Evolutionary conservation across 2,329 filamentous ascomycete species (phyloP).

Genomic region (Balansia obtecta): DNA sequence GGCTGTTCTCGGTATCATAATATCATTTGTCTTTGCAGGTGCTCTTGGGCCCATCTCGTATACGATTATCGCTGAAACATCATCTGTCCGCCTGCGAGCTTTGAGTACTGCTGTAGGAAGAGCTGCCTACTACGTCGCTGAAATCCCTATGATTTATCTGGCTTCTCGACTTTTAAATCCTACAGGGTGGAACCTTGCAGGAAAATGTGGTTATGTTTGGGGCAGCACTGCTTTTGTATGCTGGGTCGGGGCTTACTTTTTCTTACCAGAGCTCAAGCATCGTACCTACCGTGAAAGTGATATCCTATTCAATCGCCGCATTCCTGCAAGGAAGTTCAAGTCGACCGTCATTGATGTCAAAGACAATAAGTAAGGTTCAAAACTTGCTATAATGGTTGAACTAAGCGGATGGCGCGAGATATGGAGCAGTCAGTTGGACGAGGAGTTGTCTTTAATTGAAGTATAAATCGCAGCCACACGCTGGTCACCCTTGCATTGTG

Average conservation of each 20-base stretch:
- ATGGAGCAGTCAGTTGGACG: too few species aligned
- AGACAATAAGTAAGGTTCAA: conserved; percentile 1
- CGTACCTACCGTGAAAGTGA: conserved; percentile 36
- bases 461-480: too few species aligned
- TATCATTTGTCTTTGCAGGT: conserved; percentile 26
- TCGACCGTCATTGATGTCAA: conserved; percentile 3
- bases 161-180: conserved; percentile 26
- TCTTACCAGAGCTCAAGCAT: conserved; percentile 41
- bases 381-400: too few species aligned
- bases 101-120: conserved; percentile 26
- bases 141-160: conserved; percentile 29
- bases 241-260: conserved; percentile 26
- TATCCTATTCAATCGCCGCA: conserved; percentile 19
- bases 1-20: conserved; percentile 23
- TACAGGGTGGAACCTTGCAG: conserved; percentile 24
- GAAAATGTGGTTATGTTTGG: conserved; percentile 37
- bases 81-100: conserved; percentile 28
- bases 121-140: conserved; percentile 27
- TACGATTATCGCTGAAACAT: conserved; percentile 29
- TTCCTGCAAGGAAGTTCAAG: conserved; percentile 16
- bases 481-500: too few species aligned
- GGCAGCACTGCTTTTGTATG: conserved; percentile 25
- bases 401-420: too few species aligned
- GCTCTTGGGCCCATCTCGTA: conserved; percentile 27
- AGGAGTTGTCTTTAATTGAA: too few species aligned